Evolutionary conservation across 495 filamentous ascomycete species (phyloP), one percentile per base, ranked within the genome.

Genomic region (Chaetomium fimeti): DNA sequence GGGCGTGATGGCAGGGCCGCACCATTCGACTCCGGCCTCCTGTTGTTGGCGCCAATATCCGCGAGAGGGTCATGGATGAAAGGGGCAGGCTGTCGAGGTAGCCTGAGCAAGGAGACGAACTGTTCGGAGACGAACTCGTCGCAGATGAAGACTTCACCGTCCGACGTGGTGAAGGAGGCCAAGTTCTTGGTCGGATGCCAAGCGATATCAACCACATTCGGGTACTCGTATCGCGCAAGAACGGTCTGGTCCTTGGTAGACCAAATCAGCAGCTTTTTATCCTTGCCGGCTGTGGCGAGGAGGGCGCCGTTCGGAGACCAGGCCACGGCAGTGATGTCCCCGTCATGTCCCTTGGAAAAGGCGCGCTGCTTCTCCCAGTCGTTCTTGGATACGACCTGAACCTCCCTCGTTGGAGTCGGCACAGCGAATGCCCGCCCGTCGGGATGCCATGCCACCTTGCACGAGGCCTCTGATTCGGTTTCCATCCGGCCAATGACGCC

Each of bases 231-330:
- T 43, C 84, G 81, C 51, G 84, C 83, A 38, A 92, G 67, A 24
- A 96, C 81, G 42, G 82, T 90, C 74, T 97, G 93, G 3, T 91
- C 90, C 69, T 89, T 92, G 8, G 88, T 86, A 62, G 96, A 91
- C 94, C 94, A 98, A 15, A 98, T 78, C 28, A 94, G 66, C 27
- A 98, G 81, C 69, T 88, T 90, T 49, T 89, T 87, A 77, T 98
- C 94, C 53, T 88, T 87, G 32, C 84, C 90, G 18, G 95, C 90
- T 8, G 89, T 91, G 24, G 85, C 90, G 6, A 98, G 81, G 49
- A 98, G 79, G 0, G 92, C 89, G 22, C 94, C 94, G 75, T 98
- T 98, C 2, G 92, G 92, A 16, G 93, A 94, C 94, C 94, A 98
- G 48, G 87, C 86, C 20, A 93, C 77, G 15, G 93, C 88, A 0